A percentile compares a stretch with the other conserved stretches of the same genome.
phyloP scores from a whole-genome alignment of 1,284 basidiomycete genomes.

The Ganoderma sinense region DNA sequence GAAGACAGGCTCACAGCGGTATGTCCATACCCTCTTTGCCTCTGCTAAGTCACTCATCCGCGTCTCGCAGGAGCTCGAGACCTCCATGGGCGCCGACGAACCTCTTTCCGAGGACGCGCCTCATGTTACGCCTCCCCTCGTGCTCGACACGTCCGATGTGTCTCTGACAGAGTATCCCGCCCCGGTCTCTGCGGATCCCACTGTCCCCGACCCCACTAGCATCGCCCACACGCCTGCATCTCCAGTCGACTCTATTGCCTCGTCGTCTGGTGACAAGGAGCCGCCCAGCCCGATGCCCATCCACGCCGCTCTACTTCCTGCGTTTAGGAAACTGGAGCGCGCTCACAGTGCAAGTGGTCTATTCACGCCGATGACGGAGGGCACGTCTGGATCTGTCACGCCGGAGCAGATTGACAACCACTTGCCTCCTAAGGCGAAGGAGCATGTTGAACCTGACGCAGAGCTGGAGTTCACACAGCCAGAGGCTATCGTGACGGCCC shows the following conservation, averaged over 20 bases:
- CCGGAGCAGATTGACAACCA: constrained; percentile 13
- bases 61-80: constrained; percentile 29
- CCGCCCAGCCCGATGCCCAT: constrained; percentile 11
- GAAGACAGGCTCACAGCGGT: constrained; percentile 39
- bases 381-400: constrained; percentile 28
- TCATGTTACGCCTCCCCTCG: background rate
- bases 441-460: background rate
- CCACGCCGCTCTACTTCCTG: constrained; percentile 21
- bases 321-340: constrained; percentile 19
- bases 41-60: background rate
- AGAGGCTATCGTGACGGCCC: background rate
- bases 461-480: background rate
- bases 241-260: constrained; percentile 14
- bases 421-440: background rate
- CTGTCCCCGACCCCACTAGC: constrained; percentile 49
- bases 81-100: background rate
- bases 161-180: constrained; percentile 41
- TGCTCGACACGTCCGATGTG: background rate
- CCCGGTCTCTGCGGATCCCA: constrained; percentile 51
- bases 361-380: constrained; percentile 40
- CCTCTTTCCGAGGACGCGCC: background rate
- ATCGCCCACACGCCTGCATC: constrained; percentile 33
- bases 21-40: constrained; percentile 8
- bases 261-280: constrained; percentile 15
- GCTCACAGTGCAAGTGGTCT: constrained; percentile 37